Evolutionary conservation across 1,139 yeast genomes (phyloP).

Genomic region (Geotrichum aggregatum): DNA sequence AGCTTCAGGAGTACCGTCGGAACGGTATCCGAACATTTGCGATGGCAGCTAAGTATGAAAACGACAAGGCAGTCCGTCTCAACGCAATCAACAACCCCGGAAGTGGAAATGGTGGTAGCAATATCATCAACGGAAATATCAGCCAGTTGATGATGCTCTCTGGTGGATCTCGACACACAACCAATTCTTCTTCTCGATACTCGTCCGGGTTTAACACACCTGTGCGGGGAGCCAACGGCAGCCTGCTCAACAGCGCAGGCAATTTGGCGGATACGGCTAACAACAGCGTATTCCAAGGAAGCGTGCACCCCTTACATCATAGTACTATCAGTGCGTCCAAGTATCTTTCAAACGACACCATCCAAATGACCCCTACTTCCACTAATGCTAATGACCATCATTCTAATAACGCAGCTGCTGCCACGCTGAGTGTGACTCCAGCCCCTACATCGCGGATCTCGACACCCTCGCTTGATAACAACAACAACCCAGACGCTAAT

Average conservation of each 20-base stretch:
- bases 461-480: not conserved
- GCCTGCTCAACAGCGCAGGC: conserved; percentile 1
- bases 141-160: conserved; percentile 16
- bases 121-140: conserved; percentile 14
- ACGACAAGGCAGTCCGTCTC: conserved; percentile 59
- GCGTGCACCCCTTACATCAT: conserved; percentile 17
- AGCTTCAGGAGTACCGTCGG: conserved; percentile 87
- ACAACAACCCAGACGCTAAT: not conserved
- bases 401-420: not conserved
- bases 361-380: not conserved
- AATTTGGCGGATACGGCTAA: not conserved
- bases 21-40: conserved; percentile 84
- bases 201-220: conserved; percentile 11
- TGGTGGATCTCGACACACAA: conserved; percentile 19
- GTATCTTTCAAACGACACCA: conserved; percentile 14
- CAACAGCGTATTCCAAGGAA: conserved; percentile 12
- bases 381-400: not conserved
- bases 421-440: conserved; percentile 1
- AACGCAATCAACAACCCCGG: conserved; percentile 28
- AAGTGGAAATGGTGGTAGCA: conserved; percentile 18
- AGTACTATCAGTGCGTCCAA: conserved; percentile 11
- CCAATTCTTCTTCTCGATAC: conserved; percentile 18
- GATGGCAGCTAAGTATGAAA: conserved; percentile 79
- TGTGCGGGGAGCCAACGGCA: conserved; percentile 8
- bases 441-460: not conserved